Evolutionary conservation across 305 asterid genomes (phyloP).

Genomic region (Striga hermonthica): DNA sequence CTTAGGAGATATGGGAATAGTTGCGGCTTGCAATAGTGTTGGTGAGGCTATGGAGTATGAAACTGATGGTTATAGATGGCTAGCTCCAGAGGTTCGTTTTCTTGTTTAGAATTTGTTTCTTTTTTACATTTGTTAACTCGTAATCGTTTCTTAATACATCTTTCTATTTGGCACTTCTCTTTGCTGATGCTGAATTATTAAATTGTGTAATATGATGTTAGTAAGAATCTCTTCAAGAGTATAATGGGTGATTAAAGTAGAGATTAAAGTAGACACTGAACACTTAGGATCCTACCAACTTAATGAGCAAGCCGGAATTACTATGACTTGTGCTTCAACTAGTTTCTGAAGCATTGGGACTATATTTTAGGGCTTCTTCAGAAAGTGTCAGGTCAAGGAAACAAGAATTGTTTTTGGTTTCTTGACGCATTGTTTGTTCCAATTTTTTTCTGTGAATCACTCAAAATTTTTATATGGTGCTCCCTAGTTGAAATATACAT

Average conservation of each 20-base stretch:
- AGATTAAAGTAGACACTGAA: background rate
- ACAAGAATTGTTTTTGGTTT: background rate
- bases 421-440: background rate
- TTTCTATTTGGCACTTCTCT: constrained; percentile 20
- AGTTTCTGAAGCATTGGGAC: background rate
- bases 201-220: constrained; percentile 11
- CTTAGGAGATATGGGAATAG: constrained; percentile 90
- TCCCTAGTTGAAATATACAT: background rate
- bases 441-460: constrained; percentile 2
- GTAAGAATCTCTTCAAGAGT: constrained; percentile 6
- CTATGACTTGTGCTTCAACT: background rate
- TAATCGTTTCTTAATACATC: constrained; percentile 20
- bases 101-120: background rate
- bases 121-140: constrained; percentile 2
- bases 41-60: constrained; percentile 94
- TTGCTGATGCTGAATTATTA: constrained; percentile 4
- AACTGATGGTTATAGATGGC: constrained; percentile 97
- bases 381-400: background rate
- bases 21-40: constrained; percentile 74
- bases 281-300: constrained; percentile 8
- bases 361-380: background rate
- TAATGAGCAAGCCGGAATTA: background rate
- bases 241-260: background rate
- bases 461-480: background rate
- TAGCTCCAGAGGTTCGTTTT: constrained; percentile 90